Percentiles rank a stretch among this genome's conserved stretches.
phyloP scores from a whole-genome alignment of 331 rosid genomes.

The Erythrophleum ivorense region DNA sequence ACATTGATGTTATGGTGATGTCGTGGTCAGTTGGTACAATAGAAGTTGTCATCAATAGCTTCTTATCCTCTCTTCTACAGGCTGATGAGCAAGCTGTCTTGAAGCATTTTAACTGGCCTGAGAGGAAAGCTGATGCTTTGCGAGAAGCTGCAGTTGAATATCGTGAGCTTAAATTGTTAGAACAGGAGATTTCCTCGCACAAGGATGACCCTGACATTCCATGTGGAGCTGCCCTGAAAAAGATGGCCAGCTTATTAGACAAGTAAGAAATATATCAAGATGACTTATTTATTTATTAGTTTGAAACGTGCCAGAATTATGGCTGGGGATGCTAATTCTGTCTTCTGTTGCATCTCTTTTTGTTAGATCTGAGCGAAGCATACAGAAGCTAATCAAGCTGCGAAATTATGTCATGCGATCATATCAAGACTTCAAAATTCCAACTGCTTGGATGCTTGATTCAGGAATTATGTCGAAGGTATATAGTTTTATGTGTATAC shows the following conservation, averaged over 20 bases:
- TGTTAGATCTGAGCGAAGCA: constrained; percentile 79
- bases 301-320: constrained; percentile 13
- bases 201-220: constrained; percentile 74
- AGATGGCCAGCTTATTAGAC: constrained; percentile 82
- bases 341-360: constrained; percentile 32
- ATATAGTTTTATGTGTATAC: constrained; percentile 24
- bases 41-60: constrained; percentile 36
- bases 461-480: constrained; percentile 80
- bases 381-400: constrained; percentile 66
- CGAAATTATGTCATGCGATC: constrained; percentile 63
- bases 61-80: constrained; percentile 51
- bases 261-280: constrained; percentile 55
- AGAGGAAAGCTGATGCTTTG: constrained; percentile 91
- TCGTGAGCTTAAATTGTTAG: constrained; percentile 75
- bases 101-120: constrained; percentile 97
- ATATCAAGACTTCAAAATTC: constrained; percentile 71
- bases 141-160: constrained; percentile 94
- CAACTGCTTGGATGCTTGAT: constrained; percentile 93
- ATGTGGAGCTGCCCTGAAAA: constrained; percentile 81
- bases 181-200: constrained; percentile 70
- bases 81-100: constrained; percentile 91
- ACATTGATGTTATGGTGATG: neutral
- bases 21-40: constrained; percentile 1
- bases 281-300: constrained; percentile 19
- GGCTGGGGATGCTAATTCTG: constrained; percentile 28